These are phyloP conservation scores for Hypomontagnella monticulosa DNA, from an alignment of 495 filamentous ascomycete species.

Conservation along the genomic window DNA sequence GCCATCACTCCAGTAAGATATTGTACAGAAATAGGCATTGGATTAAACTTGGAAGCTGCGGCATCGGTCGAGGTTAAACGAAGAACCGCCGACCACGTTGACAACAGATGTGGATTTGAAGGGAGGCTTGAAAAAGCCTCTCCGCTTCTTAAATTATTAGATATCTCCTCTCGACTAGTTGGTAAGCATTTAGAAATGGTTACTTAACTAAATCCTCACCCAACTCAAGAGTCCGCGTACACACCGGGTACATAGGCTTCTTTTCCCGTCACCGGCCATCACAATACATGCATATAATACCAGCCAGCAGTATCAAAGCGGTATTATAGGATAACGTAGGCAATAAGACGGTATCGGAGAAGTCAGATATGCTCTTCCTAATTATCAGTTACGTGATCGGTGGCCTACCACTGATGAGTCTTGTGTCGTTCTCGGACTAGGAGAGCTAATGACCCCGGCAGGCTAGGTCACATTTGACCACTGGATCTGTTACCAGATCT, in stretches of 20 bases:
- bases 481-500: slow-evolving; percentile 23
- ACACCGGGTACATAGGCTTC: too few species aligned
- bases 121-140: slow-evolving; percentile 1
- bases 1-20: slow-evolving; percentile 17
- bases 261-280: not conserved
- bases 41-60: slow-evolving; percentile 15
- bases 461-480: slow-evolving; percentile 25
- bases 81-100: slow-evolving; percentile 18
- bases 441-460: slow-evolving; percentile 7
- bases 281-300: not conserved
- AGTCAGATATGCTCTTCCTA: not conserved
- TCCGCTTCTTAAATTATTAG: slow-evolving; percentile 3
- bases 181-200: not conserved
- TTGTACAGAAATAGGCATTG: slow-evolving; percentile 11
- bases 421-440: slow-evolving; percentile 9
- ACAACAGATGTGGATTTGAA: slow-evolving; percentile 5
- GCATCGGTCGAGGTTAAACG: slow-evolving; percentile 7
- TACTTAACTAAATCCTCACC: too few species aligned
- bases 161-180: slow-evolving; percentile 3
- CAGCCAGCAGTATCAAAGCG: not conserved
- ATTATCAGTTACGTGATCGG: slow-evolving; percentile 16
- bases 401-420: not conserved
- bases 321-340: not conserved
- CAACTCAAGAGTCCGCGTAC: too few species aligned
- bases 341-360: not conserved